phyloP scores from a whole-genome alignment of 2,329 filamentous ascomycete genomes.

The Fusarium hainanense region DNA sequence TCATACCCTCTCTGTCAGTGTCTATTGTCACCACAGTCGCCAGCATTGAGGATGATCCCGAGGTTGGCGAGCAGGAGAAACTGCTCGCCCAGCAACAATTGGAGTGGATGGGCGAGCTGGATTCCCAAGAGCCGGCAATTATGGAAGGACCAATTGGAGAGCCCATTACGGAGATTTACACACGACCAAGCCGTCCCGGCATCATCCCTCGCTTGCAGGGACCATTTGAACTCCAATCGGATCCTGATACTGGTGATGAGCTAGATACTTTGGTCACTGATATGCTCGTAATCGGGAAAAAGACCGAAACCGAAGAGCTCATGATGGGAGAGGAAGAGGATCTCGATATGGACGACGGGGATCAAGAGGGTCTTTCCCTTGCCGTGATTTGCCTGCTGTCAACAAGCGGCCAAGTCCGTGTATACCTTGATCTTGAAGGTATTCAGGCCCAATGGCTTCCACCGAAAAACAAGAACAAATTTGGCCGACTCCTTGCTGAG shows the following conservation, averaged over 20 bases:
- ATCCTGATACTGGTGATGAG: constrained; percentile 67
- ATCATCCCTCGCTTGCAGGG: constrained; percentile 70
- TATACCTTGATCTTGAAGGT: constrained; percentile 71
- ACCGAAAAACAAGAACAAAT: constrained; percentile 63
- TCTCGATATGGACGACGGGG: constrained; percentile 65
- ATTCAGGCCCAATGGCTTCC: constrained; percentile 75
- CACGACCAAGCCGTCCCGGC: constrained; percentile 67
- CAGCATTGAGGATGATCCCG: constrained; percentile 68
- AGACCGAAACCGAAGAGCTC: constrained; percentile 68
- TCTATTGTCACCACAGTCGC: constrained; percentile 81
- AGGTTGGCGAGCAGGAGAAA: constrained; percentile 63
- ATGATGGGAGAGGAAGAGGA: constrained; percentile 75
- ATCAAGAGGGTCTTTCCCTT: constrained; percentile 70
- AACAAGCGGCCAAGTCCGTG: constrained; percentile 68
- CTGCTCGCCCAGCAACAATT: constrained; percentile 72
- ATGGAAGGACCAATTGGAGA: constrained; percentile 63
- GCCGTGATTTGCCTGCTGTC: constrained; percentile 69
- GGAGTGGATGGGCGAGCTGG: constrained; percentile 74
- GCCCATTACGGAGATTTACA: constrained; percentile 65
- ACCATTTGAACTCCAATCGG: constrained; percentile 68
- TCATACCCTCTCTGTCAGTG: constrained; percentile 84
- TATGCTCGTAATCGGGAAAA: constrained; percentile 71
- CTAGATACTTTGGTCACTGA: constrained; percentile 68
- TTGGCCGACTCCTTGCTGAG: constrained; percentile 53
- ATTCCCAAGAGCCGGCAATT: constrained; percentile 69